Percentiles rank a stretch among this genome's conserved stretches.
Conservation (phyloP, 257 asterid species). For the Nicotiana knightiana region DNA sequence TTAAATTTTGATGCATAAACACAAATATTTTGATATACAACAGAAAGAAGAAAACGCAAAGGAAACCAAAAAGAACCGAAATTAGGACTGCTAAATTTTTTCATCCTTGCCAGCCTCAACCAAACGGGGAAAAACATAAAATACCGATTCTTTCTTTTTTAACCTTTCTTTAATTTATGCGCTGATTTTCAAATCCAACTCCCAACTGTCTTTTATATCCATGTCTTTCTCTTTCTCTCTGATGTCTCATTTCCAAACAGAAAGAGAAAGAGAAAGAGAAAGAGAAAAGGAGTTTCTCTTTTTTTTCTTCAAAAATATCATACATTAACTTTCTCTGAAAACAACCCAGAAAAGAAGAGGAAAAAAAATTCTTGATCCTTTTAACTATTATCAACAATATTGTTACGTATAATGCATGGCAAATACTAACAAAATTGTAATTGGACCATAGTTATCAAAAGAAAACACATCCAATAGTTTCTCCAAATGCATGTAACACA, state of each 20-base stretch:
- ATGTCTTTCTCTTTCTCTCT: background rate
- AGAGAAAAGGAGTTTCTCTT: background rate
- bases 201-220: background rate
- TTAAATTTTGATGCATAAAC: background rate
- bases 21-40: background rate
- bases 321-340: background rate
- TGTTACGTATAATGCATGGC: background rate
- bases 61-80: background rate
- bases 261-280: background rate
- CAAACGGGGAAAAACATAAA: conserved; percentile 12
- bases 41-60: background rate
- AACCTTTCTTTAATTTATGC: background rate
- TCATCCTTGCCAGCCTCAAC: conserved; percentile 1
- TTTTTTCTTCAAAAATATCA: background rate
- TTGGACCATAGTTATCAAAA: background rate
- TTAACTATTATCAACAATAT: background rate
- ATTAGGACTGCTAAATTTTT: background rate
- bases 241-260: background rate
- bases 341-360: background rate
- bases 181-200: background rate
- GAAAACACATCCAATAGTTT: background rate
- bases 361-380: background rate
- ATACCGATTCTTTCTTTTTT: background rate
- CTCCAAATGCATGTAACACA: background rate
- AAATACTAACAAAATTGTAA: background rate